phyloP scores from a whole-genome alignment of 208 protist species.

The Trichomonas gallinae region DNA sequence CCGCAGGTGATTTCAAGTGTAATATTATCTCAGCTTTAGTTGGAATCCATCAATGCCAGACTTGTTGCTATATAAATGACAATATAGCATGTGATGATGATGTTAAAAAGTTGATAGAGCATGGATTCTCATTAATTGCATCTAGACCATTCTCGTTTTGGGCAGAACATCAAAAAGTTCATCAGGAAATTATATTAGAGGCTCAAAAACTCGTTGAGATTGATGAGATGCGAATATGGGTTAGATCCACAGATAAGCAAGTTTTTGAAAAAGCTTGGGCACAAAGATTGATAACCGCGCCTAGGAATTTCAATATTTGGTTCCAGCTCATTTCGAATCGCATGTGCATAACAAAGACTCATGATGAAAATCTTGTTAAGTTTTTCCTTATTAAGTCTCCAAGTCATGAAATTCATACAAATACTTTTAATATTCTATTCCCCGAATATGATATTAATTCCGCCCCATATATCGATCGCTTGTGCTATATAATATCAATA shows the following conservation, averaged over 20 bases:
- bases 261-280: background rate
- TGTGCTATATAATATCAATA: background rate
- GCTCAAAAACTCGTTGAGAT: background rate
- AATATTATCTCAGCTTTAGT: background rate
- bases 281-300: background rate
- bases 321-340: background rate
- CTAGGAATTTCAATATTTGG: background rate
- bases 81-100: background rate
- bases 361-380: background rate
- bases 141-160: background rate
- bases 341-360: background rate
- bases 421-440: background rate
- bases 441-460: background rate
- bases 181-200: background rate
- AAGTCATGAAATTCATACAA: background rate
- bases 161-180: background rate
- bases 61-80: background rate
- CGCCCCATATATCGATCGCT: background rate
- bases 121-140: slow-evolving; percentile 5
- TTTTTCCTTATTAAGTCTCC: background rate
- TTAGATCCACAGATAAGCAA: background rate
- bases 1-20: background rate
- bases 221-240: background rate
- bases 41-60: background rate
- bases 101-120: background rate